Percentiles rank a stretch among this genome's conserved stretches.
These are phyloP conservation scores for Omphalea diandra DNA, from an alignment of 441 rosid genomes.

Conservation along the genomic window DNA sequence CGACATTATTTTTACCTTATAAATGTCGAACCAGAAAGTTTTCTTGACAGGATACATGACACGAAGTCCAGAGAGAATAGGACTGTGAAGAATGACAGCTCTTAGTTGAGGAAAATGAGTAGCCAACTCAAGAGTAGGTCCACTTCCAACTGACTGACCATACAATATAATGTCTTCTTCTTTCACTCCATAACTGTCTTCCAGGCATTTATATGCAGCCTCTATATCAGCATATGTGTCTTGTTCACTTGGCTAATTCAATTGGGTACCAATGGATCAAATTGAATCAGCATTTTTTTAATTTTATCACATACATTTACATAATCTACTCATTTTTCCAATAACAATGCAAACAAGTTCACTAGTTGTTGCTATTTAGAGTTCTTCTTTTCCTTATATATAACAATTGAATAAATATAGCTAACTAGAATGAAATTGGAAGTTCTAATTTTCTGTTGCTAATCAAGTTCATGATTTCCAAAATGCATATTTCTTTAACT, in stretches of 20 bases:
- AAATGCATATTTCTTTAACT: neutral
- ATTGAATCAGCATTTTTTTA: neutral
- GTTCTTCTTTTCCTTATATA: neutral
- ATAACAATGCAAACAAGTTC: neutral
- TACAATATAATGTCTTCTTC: conserved; percentile 80
- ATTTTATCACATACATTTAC: neutral
- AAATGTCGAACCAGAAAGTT: conserved; percentile 93
- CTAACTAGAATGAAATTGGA: neutral
- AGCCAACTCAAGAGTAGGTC: conserved; percentile 88
- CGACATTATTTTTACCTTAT: no score
- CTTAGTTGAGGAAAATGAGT: conserved; percentile 58
- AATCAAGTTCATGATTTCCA: neutral
- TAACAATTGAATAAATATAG: neutral
- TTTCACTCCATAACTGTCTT: conserved; percentile 65
- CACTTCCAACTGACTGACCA: conserved; percentile 96
- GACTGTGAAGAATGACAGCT: conserved; percentile 93
- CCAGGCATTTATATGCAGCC: conserved; percentile 79
- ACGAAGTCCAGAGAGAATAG: conserved; percentile 85
- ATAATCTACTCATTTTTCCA: neutral
- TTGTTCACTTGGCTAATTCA: conserved; percentile 85
- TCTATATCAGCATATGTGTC: conserved; percentile 87
- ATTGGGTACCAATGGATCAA: neutral
- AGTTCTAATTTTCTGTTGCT: neutral
- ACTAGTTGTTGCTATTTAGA: no score
- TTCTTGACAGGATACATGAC: conserved; percentile 90